Percentiles rank a stretch among this genome's conserved stretches.
phyloP scores from a whole-genome alignment of 2,329 filamentous ascomycete genomes.

The Colletotrichum ledebouriae region DNA sequence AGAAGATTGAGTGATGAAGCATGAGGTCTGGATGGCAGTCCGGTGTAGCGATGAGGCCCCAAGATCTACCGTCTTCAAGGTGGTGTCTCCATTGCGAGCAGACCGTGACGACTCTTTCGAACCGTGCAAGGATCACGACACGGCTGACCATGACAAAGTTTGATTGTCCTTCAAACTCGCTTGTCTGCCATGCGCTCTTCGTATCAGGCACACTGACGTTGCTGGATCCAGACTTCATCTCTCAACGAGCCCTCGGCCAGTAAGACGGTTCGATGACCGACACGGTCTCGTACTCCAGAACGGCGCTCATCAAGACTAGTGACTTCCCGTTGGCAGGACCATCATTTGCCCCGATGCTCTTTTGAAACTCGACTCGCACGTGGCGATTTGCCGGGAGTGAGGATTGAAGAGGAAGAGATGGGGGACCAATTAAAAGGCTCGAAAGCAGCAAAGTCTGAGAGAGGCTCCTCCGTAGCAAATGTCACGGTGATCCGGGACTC shows the following conservation, averaged over 20 bases:
- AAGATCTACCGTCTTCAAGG: constrained; percentile 8
- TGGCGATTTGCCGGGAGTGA: constrained; percentile 27
- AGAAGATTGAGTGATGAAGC: not conserved
- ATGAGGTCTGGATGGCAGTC: not conserved
- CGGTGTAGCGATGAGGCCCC: not conserved
- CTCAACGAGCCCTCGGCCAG: constrained; percentile 17
- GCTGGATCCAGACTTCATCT: constrained; percentile 18
- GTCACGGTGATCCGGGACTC: constrained; percentile 36
- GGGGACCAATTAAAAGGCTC: constrained; percentile 23
- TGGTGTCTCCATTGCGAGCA: no score
- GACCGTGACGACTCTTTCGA: no score
- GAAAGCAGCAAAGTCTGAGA: constrained; percentile 37
- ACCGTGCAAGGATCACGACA: no score
- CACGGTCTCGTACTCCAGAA: constrained; percentile 7
- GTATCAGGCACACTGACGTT: not conserved
- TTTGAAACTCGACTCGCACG: constrained; percentile 14
- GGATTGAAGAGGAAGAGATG: constrained; percentile 5
- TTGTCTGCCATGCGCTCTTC: not conserved
- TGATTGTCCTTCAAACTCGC: not conserved
- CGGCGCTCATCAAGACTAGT: constrained; percentile 3
- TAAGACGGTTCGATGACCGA: constrained; percentile 27
- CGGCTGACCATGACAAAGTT: not conserved
- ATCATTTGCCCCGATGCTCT: no score
- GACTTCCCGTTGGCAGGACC: constrained; percentile 32
- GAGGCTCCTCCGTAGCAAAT: constrained; percentile 28